Conservation (phyloP, 1,284 basidiomycete species). For the Flammula alnicola region DNA sequence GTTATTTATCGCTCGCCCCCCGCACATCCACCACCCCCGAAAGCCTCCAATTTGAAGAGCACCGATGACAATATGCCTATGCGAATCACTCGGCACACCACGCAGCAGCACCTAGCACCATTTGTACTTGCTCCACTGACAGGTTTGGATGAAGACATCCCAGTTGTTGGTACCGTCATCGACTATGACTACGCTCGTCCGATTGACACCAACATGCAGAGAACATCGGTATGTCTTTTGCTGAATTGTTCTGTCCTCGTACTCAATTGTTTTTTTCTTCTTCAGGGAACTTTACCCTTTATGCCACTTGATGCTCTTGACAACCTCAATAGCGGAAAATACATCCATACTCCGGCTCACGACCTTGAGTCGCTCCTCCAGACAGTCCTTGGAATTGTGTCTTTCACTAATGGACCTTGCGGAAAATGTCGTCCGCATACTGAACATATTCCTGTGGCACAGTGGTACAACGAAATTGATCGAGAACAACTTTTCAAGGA, state of each 20-base stretch:
- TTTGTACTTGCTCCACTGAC: conserved; percentile 1
- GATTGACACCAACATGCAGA: background rate
- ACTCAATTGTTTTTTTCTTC: conserved; percentile 3
- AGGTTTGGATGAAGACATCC: conserved; percentile 7
- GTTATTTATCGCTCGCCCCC: conserved; percentile 1
- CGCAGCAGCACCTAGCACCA: background rate
- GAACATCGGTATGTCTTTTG: conserved; percentile 1
- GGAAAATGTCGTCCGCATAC: conserved; percentile 7
- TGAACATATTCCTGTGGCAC: conserved; percentile 14
- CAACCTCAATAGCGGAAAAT: conserved; percentile 1
- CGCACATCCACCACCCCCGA: background rate
- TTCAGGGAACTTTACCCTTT: conserved; percentile 11
- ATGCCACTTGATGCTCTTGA: conserved; percentile 10
- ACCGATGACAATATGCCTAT: background rate
- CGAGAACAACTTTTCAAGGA: conserved; percentile 12
- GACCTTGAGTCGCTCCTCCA: conserved; percentile 20
- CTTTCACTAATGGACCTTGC: conserved; percentile 15
- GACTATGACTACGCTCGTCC: conserved; percentile 9
- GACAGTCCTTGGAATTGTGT: conserved; percentile 6
- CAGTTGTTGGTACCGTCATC: conserved; percentile 7
- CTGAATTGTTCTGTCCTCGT: background rate
- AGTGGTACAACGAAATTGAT: conserved; percentile 14
- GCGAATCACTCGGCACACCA: background rate
- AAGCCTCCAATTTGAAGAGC: background rate
- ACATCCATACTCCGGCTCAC: conserved; percentile 13